Evolutionary conservation across 768 basidiomycete species (phyloP), one percentile per base, ranked within the genome.

Genomic region (Suillus cothurnatus): DNA sequence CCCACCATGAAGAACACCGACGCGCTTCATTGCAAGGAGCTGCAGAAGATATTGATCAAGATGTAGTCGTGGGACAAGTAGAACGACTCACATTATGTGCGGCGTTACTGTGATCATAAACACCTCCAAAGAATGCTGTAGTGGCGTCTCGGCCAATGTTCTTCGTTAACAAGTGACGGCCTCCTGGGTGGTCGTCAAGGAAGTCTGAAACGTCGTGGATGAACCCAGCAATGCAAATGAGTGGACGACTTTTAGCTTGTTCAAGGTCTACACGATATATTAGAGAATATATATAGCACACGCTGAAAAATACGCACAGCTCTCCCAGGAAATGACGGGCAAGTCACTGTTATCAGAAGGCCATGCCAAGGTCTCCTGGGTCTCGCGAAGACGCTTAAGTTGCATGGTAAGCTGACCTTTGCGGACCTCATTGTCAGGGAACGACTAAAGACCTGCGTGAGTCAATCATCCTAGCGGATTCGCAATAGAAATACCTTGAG

Each of bases 381-480:
- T 88, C 73, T 85, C 85, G 61, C 90, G 86, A 41, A 97, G 83
- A 69, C 89, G 89, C 82, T 96, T 96, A 61, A 98, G 84, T 74
- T 96, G 85, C 94, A 98, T 96, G 36, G 95, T 96, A 53, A 96
- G 85, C 74, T 95, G 90, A 39, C 95, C 95, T 80, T 97, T 98
- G 67, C 81, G 81, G 70, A 90, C 86, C 69, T 90, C 89, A 69
- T 89, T 90, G 11, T 89, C 88, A 4, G 88, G 86, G 82, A 90
- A 90, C 11, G 66, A 72, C 78, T 82, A 32, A 17, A 2, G 14
- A 56, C 5, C 21, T 2, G 21, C 5, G 28, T 61, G 58, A 63
- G 31, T 64, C 12, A 26, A 21, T 31, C 36, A 26, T 14, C 6
- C 15, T 36, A 49, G 15, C 4, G 17, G 23, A 36, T 49, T 4